Evolutionary conservation across 768 basidiomycete genomes (phyloP), one percentile per base, ranked within the genome.

Genomic region (Auricularia auricula-judae): DNA sequence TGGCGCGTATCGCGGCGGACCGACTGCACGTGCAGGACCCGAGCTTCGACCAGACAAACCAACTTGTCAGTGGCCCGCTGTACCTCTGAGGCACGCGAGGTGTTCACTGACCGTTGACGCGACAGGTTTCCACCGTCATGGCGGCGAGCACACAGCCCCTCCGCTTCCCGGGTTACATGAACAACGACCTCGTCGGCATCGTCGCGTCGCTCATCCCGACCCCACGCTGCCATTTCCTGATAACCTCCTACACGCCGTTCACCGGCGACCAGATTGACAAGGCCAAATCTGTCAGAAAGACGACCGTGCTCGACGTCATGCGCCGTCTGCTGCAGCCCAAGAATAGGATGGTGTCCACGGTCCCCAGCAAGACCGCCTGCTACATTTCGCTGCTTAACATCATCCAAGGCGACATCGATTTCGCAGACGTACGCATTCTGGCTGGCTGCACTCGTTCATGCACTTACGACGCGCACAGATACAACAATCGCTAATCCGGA

Each of bases 231-330:
- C 96, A 99, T 75, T 98, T 98, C 81, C 82, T 99, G 61, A 96
- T 95, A 91, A 98, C 97, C 10, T 93, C 93, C 14, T 99, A 98
- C 71, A 99, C 97, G 8, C 97, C 97, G 0, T 99, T 99, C 75
- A 96, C 95, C 4, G 91, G 91, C 68, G 96, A 98, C 74, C 88
- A 93, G 72, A 91, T 98, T 64, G 94, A 98, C 79, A 91, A 97
- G 95, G 94, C 93, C 18, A 98, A 97, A 75, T 84, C 94, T 1
- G 95, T 96, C 51, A 86, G 97, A 4, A 85, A 97, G 70, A 99
- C 97, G 59, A 98, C 97, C 0, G 95, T 98, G 3, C 81, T 98
- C 4, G 97, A 99, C 74, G 97, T 99, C 62, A 98, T 99, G 97
- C 88, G 97, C 5, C 88, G 97, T 36, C 80, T 99, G 0, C 80